Percentiles rank a stretch among this genome's conserved stretches.
Evolutionary conservation across 2,329 filamentous ascomycete genomes (phyloP).

Genomic region (Talaromyces sp.): DNA sequence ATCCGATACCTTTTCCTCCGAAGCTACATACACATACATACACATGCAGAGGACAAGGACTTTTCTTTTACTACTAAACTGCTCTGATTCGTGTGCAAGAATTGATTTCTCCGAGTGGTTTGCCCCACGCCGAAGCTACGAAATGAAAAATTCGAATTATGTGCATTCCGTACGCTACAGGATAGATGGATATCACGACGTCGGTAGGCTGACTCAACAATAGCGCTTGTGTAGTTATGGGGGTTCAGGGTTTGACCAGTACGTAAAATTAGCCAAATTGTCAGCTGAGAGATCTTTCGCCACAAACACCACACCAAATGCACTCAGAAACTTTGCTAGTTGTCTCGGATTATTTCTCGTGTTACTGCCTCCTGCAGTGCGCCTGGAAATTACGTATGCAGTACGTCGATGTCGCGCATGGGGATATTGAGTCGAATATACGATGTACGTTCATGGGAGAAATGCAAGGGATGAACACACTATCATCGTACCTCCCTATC

Average conservation of each 20-base stretch:
- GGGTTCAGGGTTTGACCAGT: neutral
- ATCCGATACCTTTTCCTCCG: conserved; percentile 1
- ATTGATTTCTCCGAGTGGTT: neutral
- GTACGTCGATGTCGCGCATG: neutral
- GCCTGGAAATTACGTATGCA: neutral
- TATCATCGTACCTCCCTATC: neutral
- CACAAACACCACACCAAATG: neutral
- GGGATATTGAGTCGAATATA: neutral
- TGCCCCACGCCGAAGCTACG: neutral
- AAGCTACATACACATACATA: neutral
- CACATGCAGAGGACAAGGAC: neutral
- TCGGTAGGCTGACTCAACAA: neutral
- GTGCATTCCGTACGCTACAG: neutral
- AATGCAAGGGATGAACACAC: conserved; percentile 3
- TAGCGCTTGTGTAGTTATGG: no score
- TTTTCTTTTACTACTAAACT: neutral
- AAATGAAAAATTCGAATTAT: neutral
- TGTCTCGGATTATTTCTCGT: neutral
- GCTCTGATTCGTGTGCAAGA: neutral
- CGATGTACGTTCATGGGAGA: neutral
- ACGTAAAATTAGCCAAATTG: neutral
- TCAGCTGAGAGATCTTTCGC: neutral
- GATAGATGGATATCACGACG: neutral
- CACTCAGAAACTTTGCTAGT: neutral
- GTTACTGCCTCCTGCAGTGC: neutral